These are phyloP conservation scores for Paramecium primaurelia DNA, from an alignment of 73 alveolate species.

Conservation along the genomic window DNA sequence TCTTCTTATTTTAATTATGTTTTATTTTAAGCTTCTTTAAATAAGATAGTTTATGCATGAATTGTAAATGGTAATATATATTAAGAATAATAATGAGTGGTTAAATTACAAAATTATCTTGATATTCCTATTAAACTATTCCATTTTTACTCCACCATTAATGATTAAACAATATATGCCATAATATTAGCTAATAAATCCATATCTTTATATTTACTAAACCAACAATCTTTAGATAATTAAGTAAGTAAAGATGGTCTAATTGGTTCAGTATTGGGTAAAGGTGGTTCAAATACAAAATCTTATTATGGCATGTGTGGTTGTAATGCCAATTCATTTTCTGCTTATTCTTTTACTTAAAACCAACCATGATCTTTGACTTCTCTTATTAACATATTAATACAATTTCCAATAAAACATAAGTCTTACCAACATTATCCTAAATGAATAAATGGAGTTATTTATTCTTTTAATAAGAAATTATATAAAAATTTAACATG, in stretches of 20 bases:
- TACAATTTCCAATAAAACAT: neutral
- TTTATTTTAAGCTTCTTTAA: conserved; percentile 77
- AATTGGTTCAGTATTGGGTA: conserved; percentile 36
- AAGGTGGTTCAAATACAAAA: conserved; percentile 1
- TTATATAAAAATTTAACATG: neutral
- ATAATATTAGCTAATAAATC: conserved; percentile 77
- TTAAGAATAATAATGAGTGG: conserved; percentile 80
- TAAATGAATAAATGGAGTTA: neutral
- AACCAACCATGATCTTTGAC: neutral
- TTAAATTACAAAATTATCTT: conserved; percentile 73
- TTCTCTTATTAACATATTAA: neutral
- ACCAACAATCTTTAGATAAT: conserved; percentile 48
- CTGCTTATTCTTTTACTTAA: conserved; percentile 38
- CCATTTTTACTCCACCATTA: conserved; percentile 94
- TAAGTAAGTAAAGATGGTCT: conserved; percentile 19
- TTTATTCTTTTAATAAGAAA: conserved; percentile 16
- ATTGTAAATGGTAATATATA: conserved; percentile 87
- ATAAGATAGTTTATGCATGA: conserved; percentile 89
- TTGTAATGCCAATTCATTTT: conserved; percentile 6
- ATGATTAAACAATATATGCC: conserved; percentile 80
- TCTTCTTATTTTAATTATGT: conserved; percentile 78
- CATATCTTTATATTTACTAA: conserved; percentile 63
- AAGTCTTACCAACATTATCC: conserved; percentile 19
- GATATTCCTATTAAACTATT: conserved; percentile 87
- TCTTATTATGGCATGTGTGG: neutral